phyloP scores from a whole-genome alignment of 352 stramenopile species.

The Phytophthora cajani region DNA sequence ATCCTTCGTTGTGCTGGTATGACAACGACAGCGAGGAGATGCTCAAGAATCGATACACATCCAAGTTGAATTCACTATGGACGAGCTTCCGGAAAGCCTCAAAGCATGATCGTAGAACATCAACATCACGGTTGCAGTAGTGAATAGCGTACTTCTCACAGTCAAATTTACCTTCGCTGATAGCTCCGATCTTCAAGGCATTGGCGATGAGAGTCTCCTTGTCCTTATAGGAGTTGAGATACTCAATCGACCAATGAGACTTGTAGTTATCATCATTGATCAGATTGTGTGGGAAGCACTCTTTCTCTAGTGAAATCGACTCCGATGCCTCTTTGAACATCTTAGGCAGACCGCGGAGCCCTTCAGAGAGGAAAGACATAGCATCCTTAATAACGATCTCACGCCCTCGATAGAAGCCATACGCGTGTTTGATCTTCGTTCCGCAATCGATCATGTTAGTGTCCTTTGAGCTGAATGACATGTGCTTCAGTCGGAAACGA shows the following conservation, averaged over 20 bases:
- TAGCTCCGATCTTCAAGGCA: background rate
- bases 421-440: too few species aligned
- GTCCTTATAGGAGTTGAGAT: constrained; percentile 6
- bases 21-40: background rate
- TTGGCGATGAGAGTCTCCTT: constrained; percentile 7
- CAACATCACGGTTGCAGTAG: constrained; percentile 13
- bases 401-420: constrained; percentile 6
- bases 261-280: constrained; percentile 4
- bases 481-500: too few species aligned
- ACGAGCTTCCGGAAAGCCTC: constrained; percentile 1
- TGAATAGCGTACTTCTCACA: too few species aligned
- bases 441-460: too few species aligned
- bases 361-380: constrained; percentile 3
- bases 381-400: constrained; percentile 13
- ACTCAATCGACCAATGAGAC: background rate
- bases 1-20: constrained; percentile 15
- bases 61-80: background rate
- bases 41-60: constrained; percentile 6
- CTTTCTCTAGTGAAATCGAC: constrained; percentile 8
- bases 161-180: too few species aligned
- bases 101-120: background rate
- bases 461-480: too few species aligned
- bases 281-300: constrained; percentile 14
- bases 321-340: constrained; percentile 5
- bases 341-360: background rate